phyloP scores from a whole-genome alignment of 768 basidiomycete genomes.

The Phaeotremella skinneri region DNA sequence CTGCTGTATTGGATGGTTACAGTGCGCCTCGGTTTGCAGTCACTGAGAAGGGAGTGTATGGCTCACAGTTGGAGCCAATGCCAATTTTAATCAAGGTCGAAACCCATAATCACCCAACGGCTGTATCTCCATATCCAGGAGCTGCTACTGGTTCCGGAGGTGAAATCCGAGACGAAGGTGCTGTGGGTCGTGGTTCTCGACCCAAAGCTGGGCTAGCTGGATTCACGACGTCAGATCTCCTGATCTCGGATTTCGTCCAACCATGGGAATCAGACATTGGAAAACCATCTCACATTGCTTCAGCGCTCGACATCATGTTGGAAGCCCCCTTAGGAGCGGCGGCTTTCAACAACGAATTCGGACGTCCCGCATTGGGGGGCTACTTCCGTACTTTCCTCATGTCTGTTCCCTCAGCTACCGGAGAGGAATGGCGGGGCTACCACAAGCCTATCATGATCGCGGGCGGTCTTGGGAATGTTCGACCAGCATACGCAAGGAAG shows the following conservation, averaged over 20 bases:
- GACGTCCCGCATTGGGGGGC: conserved; percentile 83
- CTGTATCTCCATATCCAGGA: conserved; percentile 97
- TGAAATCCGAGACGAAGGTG: conserved; percentile 96
- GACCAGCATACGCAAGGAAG: conserved; percentile 78
- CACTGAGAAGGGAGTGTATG: conserved; percentile 55
- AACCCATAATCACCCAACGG: conserved; percentile 98
- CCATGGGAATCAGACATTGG: conserved; percentile 98
- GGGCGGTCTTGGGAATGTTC: conserved; percentile 91
- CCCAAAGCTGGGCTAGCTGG: conserved; percentile 94
- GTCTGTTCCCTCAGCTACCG: conserved; percentile 60
- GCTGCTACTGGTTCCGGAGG: conserved; percentile 98
- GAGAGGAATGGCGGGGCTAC: conserved; percentile 68
- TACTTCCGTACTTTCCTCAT: conserved; percentile 96
- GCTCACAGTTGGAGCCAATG: conserved; percentile 64
- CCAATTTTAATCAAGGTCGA: conserved; percentile 95
- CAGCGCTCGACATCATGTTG: conserved; percentile 92
- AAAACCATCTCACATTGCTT: conserved; percentile 83
- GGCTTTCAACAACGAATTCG: conserved; percentile 98
- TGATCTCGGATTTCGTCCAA: conserved; percentile 84
- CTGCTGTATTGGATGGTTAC: conserved; percentile 84
- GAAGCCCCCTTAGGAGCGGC: conserved; percentile 92
- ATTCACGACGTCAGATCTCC: conserved; percentile 89
- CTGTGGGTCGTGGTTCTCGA: conserved; percentile 88
- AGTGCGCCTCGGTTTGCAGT: conserved; percentile 71
- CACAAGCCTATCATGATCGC: conserved; percentile 99